Evolutionary conservation across 2,329 filamentous ascomycete species (phyloP).

Genomic region (Penicillium italicum): DNA sequence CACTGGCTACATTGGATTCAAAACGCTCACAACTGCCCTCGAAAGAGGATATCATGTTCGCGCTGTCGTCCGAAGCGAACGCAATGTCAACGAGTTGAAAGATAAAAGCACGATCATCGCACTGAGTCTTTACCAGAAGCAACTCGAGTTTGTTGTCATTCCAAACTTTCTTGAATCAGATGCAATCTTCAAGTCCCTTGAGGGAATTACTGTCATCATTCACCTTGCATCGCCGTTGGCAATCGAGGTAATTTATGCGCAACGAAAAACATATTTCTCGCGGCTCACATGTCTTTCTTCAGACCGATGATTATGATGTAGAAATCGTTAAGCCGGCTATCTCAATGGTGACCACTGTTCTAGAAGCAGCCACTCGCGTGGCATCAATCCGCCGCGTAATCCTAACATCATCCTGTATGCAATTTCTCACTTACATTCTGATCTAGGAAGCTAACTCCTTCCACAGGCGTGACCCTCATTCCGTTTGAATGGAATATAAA

Average conservation of each 20-base stretch:
- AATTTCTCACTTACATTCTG: not conserved
- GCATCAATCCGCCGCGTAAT: not conserved
- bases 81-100: not conserved
- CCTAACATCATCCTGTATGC: not conserved
- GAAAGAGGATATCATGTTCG: not conserved
- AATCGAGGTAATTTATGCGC: not conserved
- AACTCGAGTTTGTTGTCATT: not conserved
- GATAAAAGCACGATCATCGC: not conserved
- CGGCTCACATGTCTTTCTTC: not conserved
- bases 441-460: not conserved
- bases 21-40: not conserved
- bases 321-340: slow-evolving; percentile 2
- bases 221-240: slow-evolving; percentile 2
- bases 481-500: slow-evolving; percentile 18
- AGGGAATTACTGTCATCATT: not conserved
- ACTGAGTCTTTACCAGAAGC: not conserved
- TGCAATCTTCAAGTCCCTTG: not conserved
- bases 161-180: not conserved
- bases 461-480: slow-evolving; percentile 21
- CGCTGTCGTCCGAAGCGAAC: not conserved
- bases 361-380: slow-evolving; percentile 4
- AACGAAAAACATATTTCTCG: not conserved
- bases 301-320: not conserved
- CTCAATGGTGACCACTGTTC: slow-evolving; percentile 2
- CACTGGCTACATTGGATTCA: not conserved